Conservation (phyloP, 495 filamentous ascomycete genomes). For the Penicillium bialowiezense region DNA sequence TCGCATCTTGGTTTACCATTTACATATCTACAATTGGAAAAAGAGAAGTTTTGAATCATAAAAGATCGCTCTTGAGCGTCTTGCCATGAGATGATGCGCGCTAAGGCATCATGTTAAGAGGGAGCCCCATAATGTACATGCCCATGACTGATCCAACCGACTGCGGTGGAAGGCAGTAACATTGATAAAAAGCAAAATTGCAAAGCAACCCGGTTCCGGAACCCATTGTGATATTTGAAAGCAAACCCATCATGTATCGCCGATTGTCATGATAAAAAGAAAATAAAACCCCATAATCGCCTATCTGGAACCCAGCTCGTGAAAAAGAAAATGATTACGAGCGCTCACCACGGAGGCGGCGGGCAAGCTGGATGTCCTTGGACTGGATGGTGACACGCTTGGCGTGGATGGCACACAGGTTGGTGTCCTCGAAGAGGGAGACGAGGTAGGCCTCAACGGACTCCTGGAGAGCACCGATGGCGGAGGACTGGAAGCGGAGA, state of each 20-base stretch:
- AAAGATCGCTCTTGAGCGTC: conserved; percentile 36
- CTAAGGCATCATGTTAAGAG: conserved; percentile 31
- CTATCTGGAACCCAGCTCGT: conserved; percentile 34
- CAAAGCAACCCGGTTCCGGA: conserved; percentile 40
- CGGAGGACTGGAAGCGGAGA: conserved; percentile 98
- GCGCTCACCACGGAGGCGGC: conserved; percentile 95
- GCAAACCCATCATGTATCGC: conserved; percentile 51
- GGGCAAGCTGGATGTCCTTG: conserved; percentile 97
- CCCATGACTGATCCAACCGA: conserved; percentile 40
- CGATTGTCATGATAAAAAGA: conserved; percentile 43
- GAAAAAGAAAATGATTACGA: conserved; percentile 48
- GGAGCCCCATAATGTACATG: conserved; percentile 44
- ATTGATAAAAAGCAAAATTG: conserved; percentile 36
- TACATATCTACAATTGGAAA: not conserved
- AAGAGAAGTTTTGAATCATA: conserved; percentile 19
- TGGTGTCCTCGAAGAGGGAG: conserved; percentile 99
- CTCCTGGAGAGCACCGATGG: conserved; percentile 99
- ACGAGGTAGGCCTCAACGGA: conserved; percentile 99
- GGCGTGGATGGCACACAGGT: conserved; percentile 99
- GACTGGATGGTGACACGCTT: conserved; percentile 97
- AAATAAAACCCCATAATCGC: conserved; percentile 48
- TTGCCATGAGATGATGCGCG: conserved; percentile 41
- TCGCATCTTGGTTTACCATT: too few species aligned
- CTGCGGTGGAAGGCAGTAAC: conserved; percentile 29
- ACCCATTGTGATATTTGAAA: conserved; percentile 47